Evolutionary conservation across 148 eudicot species (phyloP).

Genomic region (Amaranthus palmeri): DNA sequence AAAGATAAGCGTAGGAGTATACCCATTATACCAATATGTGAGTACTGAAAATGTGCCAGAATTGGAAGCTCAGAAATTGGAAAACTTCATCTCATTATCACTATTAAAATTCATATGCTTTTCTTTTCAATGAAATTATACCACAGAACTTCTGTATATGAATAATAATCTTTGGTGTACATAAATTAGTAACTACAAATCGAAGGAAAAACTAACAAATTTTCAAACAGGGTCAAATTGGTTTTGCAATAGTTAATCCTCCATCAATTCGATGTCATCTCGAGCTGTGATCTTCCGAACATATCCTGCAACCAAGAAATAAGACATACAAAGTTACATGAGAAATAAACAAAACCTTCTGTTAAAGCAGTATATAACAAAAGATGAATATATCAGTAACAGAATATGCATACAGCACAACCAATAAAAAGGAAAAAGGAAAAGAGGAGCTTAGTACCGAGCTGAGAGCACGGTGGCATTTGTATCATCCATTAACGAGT

Average conservation of each 20-base stretch:
- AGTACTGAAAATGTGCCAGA: background rate
- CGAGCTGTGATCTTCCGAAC: slow-evolving; percentile 95
- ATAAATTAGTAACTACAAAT: background rate
- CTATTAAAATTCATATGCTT: background rate
- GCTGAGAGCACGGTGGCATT: too few species aligned
- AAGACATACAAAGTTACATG: background rate
- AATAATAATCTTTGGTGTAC: background rate
- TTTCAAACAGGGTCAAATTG: slow-evolving; percentile 34
- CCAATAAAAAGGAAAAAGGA: background rate
- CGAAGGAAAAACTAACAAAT: background rate
- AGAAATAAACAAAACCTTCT: background rate
- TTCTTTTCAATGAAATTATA: slow-evolving; percentile 7
- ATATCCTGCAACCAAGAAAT: slow-evolving; percentile 55
- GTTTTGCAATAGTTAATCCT: slow-evolving; percentile 70
- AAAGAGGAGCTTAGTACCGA: too few species aligned
- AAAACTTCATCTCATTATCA: background rate
- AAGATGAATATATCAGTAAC: background rate
- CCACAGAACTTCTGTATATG: background rate
- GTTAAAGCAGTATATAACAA: background rate
- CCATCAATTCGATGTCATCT: slow-evolving; percentile 71
- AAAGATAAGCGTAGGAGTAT: too few species aligned
- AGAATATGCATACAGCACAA: background rate
- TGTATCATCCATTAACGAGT: background rate
- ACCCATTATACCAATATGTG: too few species aligned
- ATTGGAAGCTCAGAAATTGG: background rate